These are phyloP conservation scores for Coleophoma eucalyptorum DNA, from an alignment of 2,329 filamentous ascomycete genomes.

Conservation along the genomic window DNA sequence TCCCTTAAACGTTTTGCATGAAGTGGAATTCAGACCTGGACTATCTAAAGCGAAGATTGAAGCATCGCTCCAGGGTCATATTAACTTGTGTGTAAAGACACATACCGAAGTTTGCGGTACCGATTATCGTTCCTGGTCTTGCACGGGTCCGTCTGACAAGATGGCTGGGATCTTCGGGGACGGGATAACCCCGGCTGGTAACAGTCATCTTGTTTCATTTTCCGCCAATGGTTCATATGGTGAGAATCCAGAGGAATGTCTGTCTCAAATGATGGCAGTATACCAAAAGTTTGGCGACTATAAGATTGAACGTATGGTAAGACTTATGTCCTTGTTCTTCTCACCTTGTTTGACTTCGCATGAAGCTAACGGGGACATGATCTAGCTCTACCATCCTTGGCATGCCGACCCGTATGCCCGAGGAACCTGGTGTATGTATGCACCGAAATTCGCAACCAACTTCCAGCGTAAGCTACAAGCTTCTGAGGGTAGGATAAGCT, in stretches of 20 bases:
- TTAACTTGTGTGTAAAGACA: slow-evolving; percentile 42
- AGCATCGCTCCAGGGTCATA: slow-evolving; percentile 35
- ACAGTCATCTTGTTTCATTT: slow-evolving; percentile 44
- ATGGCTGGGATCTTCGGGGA: too few relatives aligned
- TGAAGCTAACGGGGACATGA: too few relatives aligned
- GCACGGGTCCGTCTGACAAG: too few relatives aligned
- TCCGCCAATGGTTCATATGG: too few relatives aligned
- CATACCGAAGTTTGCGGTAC: slow-evolving; percentile 38
- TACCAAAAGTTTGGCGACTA: neutral
- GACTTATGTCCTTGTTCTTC: slow-evolving; percentile 35
- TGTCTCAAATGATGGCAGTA: slow-evolving; percentile 2
- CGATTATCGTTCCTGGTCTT: too few relatives aligned
- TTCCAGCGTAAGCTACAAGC: slow-evolving; percentile 36
- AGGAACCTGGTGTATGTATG: slow-evolving; percentile 38
- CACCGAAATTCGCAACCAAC: slow-evolving; percentile 31
- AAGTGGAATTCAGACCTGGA: slow-evolving; percentile 36
- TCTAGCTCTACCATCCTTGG: slow-evolving; percentile 49
- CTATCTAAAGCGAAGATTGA: slow-evolving; percentile 28
- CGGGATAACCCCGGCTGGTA: slow-evolving; percentile 36
- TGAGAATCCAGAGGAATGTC: slow-evolving; percentile 27
- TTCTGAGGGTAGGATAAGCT: slow-evolving; percentile 38
- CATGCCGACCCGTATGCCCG: slow-evolving; percentile 41
- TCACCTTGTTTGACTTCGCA: too few relatives aligned
- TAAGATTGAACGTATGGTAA: neutral
- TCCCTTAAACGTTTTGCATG: too few relatives aligned